Evolutionary conservation across 179 eudicot species (phyloP), one percentile per base, ranked within the genome.

Genomic region (Patellifolia procumbens): DNA sequence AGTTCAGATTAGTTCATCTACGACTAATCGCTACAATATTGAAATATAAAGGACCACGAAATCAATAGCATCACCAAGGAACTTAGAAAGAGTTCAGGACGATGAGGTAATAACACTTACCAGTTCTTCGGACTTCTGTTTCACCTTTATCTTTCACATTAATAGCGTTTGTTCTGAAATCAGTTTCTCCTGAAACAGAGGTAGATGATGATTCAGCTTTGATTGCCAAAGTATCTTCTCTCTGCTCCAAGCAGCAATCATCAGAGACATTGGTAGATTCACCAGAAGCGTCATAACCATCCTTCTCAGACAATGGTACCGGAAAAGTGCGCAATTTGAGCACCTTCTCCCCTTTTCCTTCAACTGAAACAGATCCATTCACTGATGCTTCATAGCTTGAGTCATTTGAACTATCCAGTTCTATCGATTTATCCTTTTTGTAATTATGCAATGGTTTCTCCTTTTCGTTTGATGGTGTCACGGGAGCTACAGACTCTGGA

Each of bases 231-330:
- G 64, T 49, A 61, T 73, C 79, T 71, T 74, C 80, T 65, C 76
- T 59, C 80, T 64, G 68, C 78, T 81, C 80, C 56, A 79, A 48
- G 70, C 78, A 68, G 69, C 80, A 76, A n/a, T 79, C 85, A 65
- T 75, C 76, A 35, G 82, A 81, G 16, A 81, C 82, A 62, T 82
- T 72, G 73, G 74, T 82, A 15, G 79, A 80, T 65, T 78, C 84
- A 70, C 70, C 77, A 20, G 81, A 80, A 51, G 77, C 80, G 46
- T 80, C 88, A 79, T 72, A 79, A 43, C 86, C 87, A 75, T 87
- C 88, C 81, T 80, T 88, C 28, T 83, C 91, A 62, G 85, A 80
- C 75, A 85, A 78, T 52, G 77, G 81, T 51, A 80, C 90, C 13
- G 90, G 90, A 78, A 88, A 83, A 1, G 87, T 80, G 65, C 86